Conservation (phyloP, 2,329 filamentous ascomycete species). For the Dendrostoma leiphaemia region DNA sequence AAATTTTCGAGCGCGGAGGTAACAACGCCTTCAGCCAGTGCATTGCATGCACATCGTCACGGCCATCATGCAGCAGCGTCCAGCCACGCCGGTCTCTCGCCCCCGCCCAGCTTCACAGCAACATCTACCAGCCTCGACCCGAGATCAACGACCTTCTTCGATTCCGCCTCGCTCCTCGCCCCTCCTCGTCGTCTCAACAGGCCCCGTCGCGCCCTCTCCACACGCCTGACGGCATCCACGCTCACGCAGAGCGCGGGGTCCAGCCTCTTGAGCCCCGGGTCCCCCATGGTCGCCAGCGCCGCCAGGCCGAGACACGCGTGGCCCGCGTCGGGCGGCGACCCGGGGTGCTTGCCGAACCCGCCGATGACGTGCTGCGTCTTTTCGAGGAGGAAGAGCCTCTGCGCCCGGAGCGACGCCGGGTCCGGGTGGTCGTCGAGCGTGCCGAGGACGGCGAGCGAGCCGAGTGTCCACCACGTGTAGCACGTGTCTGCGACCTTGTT, state of each 20-base stretch:
- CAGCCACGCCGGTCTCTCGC: conserved; percentile 12
- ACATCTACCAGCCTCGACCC: conserved; percentile 13
- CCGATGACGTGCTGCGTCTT: conserved; percentile 86
- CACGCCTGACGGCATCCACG: conserved; percentile 49
- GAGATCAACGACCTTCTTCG: background rate
- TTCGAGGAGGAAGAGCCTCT: conserved; percentile 76
- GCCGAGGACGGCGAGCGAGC: conserved; percentile 48
- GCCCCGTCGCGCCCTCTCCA: conserved; percentile 44
- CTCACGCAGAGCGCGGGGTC: conserved; percentile 78
- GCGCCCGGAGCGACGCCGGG: conserved; percentile 57
- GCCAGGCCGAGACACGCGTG: conserved; percentile 88
- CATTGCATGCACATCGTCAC: too few species aligned
- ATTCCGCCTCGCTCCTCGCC: background rate
- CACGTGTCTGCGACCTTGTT: conserved; percentile 95
- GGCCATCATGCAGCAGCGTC: background rate
- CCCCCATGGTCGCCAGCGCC: conserved; percentile 70
- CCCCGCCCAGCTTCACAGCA: conserved; percentile 2
- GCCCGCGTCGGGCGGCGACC: conserved; percentile 72
- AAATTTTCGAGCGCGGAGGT: too few species aligned
- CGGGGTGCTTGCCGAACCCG: conserved; percentile 73
- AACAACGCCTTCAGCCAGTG: background rate
- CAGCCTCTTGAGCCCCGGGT: conserved; percentile 65
- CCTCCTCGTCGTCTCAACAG: conserved; percentile 26
- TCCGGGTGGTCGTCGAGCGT: conserved; percentile 46
- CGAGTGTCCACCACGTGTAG: conserved; percentile 90